Evolutionary conservation across 2,329 filamentous ascomycete genomes (phyloP), one percentile per base, ranked within the genome.

Genomic region (Calycina herbarum): DNA sequence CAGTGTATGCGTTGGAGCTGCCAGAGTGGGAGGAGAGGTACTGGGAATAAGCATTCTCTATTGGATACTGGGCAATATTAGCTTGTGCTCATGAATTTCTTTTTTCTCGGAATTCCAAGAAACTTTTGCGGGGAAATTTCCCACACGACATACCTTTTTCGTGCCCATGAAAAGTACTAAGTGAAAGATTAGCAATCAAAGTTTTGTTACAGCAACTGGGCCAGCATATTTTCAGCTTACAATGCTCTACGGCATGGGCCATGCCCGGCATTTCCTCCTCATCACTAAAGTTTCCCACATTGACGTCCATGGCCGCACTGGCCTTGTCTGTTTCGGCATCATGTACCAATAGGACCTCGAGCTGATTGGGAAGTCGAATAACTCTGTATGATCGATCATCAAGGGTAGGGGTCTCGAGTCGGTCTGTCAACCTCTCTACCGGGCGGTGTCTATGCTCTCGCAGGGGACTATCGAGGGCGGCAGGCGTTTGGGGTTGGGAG

Each of bases 291-390:
- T 92, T 96, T 68, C 95, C 95, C 42, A 97, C 94, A 77, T 96
- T 94, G 76, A 98, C 94, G 77, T 98, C 95, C 75, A 98, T 88
- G 61, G 94, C 91, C 10, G 94, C 95, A 74, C 93, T 96, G 69
- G 95, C 94, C 84, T 98, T 98, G 82, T 99, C 95, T 7, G 95
- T 97, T 68, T 96, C 90, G 0, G 92, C 86, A 79, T 99, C 95
- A 77, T 98, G 94, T 64, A 98, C 95, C 60, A 99, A 81, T 20
- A 99, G 83, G 7, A 89, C 94, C 82, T 99, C 94, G 17, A 99
- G 86, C 77, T 94, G 85, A 78, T 99, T 99, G n/a, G 58, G 86
- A 82, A 99, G 83, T 62, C 88, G 86, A 72, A 98, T 89, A 69
- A 99, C 93, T 65, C 94, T 86, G 77, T 99, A 99, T 38, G 87